Conservation (phyloP, 2,329 filamentous ascomycete species). For the Cladosporium cucumerinum region DNA sequence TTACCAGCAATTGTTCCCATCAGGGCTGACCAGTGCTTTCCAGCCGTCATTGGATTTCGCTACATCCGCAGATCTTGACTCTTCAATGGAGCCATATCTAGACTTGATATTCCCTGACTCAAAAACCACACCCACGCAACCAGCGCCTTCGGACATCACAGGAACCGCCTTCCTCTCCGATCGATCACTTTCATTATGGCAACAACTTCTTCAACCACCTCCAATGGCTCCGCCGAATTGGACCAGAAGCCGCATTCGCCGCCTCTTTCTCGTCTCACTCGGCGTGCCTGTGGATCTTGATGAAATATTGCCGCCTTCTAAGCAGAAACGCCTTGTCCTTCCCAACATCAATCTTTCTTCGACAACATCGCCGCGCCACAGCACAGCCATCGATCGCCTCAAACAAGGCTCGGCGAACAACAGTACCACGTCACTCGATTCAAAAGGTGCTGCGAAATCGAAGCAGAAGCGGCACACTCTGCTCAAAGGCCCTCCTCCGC, state of each 20-base stretch:
- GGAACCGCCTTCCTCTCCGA: conserved; percentile 73
- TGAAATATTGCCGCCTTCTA: conserved; percentile 93
- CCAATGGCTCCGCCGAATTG: conserved; percentile 94
- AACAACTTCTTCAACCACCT: conserved; percentile 89
- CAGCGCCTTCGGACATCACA: conserved; percentile 26
- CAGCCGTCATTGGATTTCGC: conserved; percentile 31
- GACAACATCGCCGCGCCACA: conserved; percentile 32
- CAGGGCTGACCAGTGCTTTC: conserved; percentile 29
- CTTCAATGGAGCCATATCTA: conserved; percentile 64
- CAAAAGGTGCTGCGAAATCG: conserved; percentile 26
- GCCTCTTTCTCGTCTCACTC: conserved; percentile 90
- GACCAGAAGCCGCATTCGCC: conserved; percentile 92
- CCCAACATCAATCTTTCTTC: conserved; percentile 63
- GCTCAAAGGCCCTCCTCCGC: conserved; percentile 52
- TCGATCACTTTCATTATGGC: conserved; percentile 88
- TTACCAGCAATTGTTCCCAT: neutral
- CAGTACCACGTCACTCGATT: conserved; percentile 32
- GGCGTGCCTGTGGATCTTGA: conserved; percentile 95
- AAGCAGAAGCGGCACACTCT: conserved; percentile 14
- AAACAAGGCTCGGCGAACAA: conserved; percentile 33
- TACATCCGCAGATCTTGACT: conserved; percentile 55
- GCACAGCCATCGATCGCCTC: conserved; percentile 36
- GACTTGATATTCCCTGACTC: conserved; percentile 61
- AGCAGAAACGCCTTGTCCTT: conserved; percentile 95
- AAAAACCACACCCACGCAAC: conserved; percentile 37